phyloP scores from a whole-genome alignment of 306 rosid species.

The Gastrolobium bilobum region DNA sequence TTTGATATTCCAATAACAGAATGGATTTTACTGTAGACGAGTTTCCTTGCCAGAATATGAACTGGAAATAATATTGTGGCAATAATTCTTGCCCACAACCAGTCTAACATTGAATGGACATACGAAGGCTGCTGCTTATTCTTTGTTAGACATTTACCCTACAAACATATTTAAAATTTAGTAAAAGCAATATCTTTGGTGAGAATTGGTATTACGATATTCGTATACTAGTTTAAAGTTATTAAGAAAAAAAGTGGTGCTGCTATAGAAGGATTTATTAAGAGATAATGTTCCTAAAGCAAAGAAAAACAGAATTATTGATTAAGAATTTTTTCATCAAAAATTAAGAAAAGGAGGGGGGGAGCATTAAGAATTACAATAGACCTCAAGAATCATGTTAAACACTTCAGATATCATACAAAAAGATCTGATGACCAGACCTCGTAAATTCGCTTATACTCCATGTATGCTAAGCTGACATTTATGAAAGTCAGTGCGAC shows the following conservation, averaged over 20 bases:
- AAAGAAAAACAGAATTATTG: too few relatives aligned
- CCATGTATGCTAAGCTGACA: slow-evolving; percentile 87
- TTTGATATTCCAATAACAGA: slow-evolving; percentile 81
- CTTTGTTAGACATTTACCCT: slow-evolving; percentile 82
- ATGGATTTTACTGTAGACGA: slow-evolving; percentile 80
- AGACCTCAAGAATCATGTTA: slow-evolving; percentile 29
- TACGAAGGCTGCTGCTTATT: slow-evolving; percentile 62
- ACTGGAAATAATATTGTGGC: slow-evolving; percentile 77
- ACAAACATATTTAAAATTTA: slow-evolving; percentile 47
- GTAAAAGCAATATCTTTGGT: slow-evolving; percentile 38
- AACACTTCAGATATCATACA: slow-evolving; percentile 32
- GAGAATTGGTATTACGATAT: slow-evolving; percentile 16
- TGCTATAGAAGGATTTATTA: background rate
- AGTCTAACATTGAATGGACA: slow-evolving; percentile 67
- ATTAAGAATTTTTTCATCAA: slow-evolving; percentile 18
- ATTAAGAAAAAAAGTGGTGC: background rate
- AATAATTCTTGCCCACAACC: slow-evolving; percentile 77
- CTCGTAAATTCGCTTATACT: slow-evolving; percentile 84
- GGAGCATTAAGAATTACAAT: background rate
- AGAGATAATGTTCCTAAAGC: too few relatives aligned
- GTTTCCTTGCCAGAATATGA: slow-evolving; percentile 77
- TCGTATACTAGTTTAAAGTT: background rate
- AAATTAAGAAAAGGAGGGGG: background rate
- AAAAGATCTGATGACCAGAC: slow-evolving; percentile 54
- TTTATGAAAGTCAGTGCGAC: slow-evolving; percentile 74